phyloP scores from a whole-genome alignment of 2,329 filamentous ascomycete species.

The Calonectria henricotiae region DNA sequence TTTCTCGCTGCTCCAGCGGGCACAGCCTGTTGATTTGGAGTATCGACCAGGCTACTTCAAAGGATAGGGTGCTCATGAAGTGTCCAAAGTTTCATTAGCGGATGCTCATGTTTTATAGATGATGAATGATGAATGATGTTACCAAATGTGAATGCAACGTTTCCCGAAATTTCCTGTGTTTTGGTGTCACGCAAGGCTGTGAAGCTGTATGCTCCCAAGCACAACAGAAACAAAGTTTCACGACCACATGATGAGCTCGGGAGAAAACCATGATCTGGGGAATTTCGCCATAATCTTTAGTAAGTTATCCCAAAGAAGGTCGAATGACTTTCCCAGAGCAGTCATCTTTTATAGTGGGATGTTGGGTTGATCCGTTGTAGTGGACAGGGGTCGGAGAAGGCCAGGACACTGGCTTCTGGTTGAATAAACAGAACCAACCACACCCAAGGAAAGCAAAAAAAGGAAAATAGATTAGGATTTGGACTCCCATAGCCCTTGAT shows the following conservation, averaged over 20 bases:
- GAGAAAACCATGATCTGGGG: not conserved
- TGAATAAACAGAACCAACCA: not conserved
- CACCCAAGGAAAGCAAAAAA: not conserved
- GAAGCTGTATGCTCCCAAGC: not conserved
- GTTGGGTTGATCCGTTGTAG: not conserved
- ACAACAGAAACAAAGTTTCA: slow-evolving; percentile 2
- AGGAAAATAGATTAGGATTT: not conserved
- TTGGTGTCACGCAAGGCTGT: slow-evolving; percentile 8
- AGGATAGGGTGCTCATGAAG: not conserved
- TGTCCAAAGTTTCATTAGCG: not conserved
- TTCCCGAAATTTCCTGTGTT: slow-evolving; percentile 8
- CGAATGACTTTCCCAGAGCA: not conserved
- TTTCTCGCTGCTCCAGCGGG: not conserved
- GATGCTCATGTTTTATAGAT: not conserved
- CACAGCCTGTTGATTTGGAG: not conserved
- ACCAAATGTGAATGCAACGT: not conserved
- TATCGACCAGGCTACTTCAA: not conserved
- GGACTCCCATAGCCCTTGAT: not conserved
- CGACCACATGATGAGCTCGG: not conserved
- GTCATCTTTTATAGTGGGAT: not conserved
- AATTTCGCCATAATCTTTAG: not conserved
- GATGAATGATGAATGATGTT: not conserved
- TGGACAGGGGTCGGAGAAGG: slow-evolving; percentile 15
- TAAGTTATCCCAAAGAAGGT: not conserved
- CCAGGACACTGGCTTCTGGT: not conserved